These are phyloP conservation scores for Aspergillus flavus DNA, from an alignment of 2,329 filamentous ascomycete genomes.

Conservation along the genomic window DNA sequence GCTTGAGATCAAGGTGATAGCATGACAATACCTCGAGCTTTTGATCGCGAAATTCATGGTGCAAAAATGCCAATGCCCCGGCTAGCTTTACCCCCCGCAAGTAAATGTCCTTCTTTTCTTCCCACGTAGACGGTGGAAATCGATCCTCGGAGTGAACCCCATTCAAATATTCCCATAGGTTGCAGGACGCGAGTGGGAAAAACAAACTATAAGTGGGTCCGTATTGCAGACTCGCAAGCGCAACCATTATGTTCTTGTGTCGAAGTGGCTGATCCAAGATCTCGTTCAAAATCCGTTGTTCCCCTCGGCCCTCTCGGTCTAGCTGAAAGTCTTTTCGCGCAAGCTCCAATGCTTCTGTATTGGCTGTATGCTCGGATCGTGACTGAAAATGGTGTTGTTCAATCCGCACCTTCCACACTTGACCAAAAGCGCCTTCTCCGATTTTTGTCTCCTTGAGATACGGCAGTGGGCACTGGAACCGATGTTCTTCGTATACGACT, in stretches of 20 bases:
- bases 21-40: conserved; percentile 34
- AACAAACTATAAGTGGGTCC: conserved; percentile 43
- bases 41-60: conserved; percentile 34
- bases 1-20: conserved; percentile 48
- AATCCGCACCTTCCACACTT: conserved; percentile 32
- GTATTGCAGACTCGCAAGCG: conserved; percentile 39
- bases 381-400: conserved; percentile 39
- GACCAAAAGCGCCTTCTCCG: conserved; percentile 37
- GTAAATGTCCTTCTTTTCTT: conserved; percentile 29
- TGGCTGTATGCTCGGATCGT: conserved; percentile 14
- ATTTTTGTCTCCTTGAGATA: conserved; percentile 37
- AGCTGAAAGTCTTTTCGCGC: conserved; percentile 45
- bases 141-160: conserved; percentile 12
- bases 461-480: conserved; percentile 29
- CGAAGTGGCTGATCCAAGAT: conserved; percentile 36
- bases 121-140: conserved; percentile 14
- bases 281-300: conserved; percentile 38
- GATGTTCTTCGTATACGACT: conserved; percentile 24
- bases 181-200: conserved; percentile 44
- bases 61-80: conserved; percentile 41
- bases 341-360: conserved; percentile 19
- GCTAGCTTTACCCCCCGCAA: conserved; percentile 36
- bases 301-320: conserved; percentile 20
- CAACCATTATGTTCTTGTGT: conserved; percentile 42
- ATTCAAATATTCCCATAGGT: conserved; percentile 42